These are phyloP conservation scores for Physaria fendleri DNA, from an alignment of 345 rosid species.

Conservation along the genomic window DNA sequence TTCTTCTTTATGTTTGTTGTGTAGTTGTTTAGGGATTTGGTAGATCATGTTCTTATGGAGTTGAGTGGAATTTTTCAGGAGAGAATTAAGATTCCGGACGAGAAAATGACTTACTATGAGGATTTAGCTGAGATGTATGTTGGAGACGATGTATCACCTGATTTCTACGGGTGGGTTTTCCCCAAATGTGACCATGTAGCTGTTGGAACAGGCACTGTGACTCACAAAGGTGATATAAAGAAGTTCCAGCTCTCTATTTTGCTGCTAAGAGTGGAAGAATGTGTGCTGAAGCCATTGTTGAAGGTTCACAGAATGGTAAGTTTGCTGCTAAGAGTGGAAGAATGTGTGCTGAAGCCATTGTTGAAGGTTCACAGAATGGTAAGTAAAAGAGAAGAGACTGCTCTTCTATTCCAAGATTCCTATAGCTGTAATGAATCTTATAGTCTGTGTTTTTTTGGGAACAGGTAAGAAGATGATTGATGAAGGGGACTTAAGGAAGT, in stretches of 20 bases:
- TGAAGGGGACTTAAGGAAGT: constrained; percentile 79
- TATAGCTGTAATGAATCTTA: neutral
- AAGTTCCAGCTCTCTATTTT: constrained; percentile 78
- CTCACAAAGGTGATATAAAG: constrained; percentile 91
- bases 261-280: constrained; percentile 95
- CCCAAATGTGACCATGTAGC: constrained; percentile 97
- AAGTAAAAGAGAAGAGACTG: no score
- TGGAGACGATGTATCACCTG: constrained; percentile 91
- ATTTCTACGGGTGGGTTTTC: constrained; percentile 95
- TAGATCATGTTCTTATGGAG: neutral
- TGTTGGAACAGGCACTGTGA: constrained; percentile 90
- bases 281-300: constrained; percentile 89
- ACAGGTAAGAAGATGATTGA: constrained; percentile 69
- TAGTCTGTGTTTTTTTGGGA: neutral
- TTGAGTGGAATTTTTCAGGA: constrained; percentile 42
- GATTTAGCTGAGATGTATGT: constrained; percentile 93
- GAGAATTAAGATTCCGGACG: constrained; percentile 73
- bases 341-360: constrained; percentile 89
- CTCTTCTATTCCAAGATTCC: no score
- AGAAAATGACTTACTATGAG: constrained; percentile 84
- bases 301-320: constrained; percentile 67
- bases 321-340: constrained; percentile 91
- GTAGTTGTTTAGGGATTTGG: neutral
- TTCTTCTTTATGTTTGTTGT: neutral
- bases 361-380: constrained; percentile 76